Conservation (phyloP, 805 yeast genomes). For the Candida tallmaniae region DNA sequence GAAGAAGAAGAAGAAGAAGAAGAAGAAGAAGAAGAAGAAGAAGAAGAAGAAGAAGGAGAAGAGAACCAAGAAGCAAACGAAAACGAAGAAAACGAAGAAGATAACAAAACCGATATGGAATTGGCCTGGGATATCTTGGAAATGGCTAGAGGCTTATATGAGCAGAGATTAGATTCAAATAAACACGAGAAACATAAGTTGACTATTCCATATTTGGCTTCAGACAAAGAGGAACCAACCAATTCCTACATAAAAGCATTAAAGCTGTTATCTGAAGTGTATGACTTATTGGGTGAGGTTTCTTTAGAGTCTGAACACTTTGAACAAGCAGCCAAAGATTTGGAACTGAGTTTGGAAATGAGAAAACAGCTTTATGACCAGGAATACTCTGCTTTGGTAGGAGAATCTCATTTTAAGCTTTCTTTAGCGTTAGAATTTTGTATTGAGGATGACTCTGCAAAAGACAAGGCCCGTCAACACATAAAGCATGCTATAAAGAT, state of each 20-base stretch:
- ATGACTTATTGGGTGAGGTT: slow-evolving; percentile 82
- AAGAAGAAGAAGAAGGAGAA: slow-evolving; percentile 28
- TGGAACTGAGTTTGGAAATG: slow-evolving; percentile 51
- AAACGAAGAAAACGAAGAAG: slow-evolving; percentile 24
- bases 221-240: slow-evolving; percentile 26
- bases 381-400: slow-evolving; percentile 50
- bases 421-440: slow-evolving; percentile 75
- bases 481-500: slow-evolving; percentile 48
- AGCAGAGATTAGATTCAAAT: slow-evolving; percentile 31
- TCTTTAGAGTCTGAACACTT: slow-evolving; percentile 88
- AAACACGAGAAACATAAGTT: slow-evolving; percentile 10
- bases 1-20: slow-evolving; percentile 18
- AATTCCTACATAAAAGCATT: slow-evolving; percentile 33
- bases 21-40: slow-evolving; percentile 11
- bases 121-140: slow-evolving; percentile 87
- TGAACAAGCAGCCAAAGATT: slow-evolving; percentile 69
- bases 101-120: slow-evolving; percentile 69
- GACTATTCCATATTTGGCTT: slow-evolving; percentile 24
- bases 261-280: slow-evolving; percentile 64
- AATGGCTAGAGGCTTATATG: slow-evolving; percentile 65
- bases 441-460: slow-evolving; percentile 46
- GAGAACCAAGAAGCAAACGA: slow-evolving; percentile 48
- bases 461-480: slow-evolving; percentile 50
- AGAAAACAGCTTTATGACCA: slow-evolving; percentile 48
- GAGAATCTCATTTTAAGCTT: slow-evolving; percentile 78